Base-by-base conservation (phyloP, 495 filamentous ascomycete species). In the Penicillium angulare region DNA sequence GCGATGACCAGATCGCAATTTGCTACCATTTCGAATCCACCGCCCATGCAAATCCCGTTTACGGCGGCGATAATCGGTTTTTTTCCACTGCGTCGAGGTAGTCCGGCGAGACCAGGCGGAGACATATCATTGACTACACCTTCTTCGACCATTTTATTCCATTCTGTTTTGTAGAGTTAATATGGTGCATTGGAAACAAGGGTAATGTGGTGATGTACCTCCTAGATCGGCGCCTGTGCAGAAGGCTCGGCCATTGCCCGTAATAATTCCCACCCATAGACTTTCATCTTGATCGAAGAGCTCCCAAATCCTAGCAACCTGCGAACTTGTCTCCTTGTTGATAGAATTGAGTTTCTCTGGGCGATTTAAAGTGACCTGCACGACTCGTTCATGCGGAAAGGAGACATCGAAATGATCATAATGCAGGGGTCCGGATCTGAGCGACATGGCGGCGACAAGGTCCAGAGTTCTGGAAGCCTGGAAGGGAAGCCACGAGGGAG, bases 1-100 rank as follows among this genome's bases (percentile, higher is more conserved):
- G 86, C 86, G 21, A 90, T 46, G 0, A 88, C 79, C 5, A 91
- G 59, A 67, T 92, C 88, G 60, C 79, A 80, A 50, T 90, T 90
- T 3, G 83, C 71, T 2, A 81, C 68, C 70, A 88, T 85, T 68
- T 92, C 88, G 49, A 82, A 80, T 2, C 88, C 88, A 38, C 88
- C 88, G 12, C 88, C 88, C 48, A 86, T 73, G 53, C 80, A 82
- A n/a, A 84, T 62, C n/a, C 88, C 88, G 60, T 89, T 85, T 23
- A 91, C 84, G 5, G 88, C 88, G 8, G 80, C 81, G 47, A 92
- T 84, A 27, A 92, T 73, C 13, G 88, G 88, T 47, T 75, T 74
- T 46, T 55, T 66, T 33, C 75, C 75, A 20, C 53, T 60, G 15
- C 82, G 73, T 15, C 81, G 74, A 9, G 77, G 76, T 1, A 85